A percentile compares a stretch with the other conserved stretches of the same genome.
Conservation (phyloP, 2,329 filamentous ascomycete species). For the Graphium sp. region DNA sequence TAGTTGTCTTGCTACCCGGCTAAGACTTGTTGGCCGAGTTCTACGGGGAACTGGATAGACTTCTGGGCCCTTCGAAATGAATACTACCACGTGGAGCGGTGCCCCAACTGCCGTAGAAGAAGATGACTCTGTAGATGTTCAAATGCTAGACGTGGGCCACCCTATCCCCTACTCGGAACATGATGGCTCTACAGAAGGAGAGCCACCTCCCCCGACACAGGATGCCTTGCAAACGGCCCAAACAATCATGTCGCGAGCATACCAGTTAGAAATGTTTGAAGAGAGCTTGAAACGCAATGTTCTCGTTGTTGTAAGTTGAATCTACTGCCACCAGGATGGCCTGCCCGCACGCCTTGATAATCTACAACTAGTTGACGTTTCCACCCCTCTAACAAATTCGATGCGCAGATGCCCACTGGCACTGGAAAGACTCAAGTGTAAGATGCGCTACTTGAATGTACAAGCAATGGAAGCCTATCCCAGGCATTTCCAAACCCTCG, state of each 20-base stretch:
- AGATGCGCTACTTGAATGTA: slow-evolving; percentile 14
- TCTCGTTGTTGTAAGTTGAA: slow-evolving; percentile 47
- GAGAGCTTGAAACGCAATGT: slow-evolving; percentile 52
- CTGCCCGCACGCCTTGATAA: no score
- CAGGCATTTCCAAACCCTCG: neutral
- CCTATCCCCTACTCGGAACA: no score
- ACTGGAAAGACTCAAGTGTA: slow-evolving; percentile 68
- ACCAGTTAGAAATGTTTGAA: slow-evolving; percentile 63
- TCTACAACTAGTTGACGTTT: neutral
- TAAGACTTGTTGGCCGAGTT: no score
- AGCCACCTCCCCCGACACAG: neutral
- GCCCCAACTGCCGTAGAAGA: no score
- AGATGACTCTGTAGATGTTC: no score
- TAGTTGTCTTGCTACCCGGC: no score
- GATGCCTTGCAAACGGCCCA: slow-evolving; percentile 4
- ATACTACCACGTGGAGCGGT: no score
- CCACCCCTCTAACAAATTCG: slow-evolving; percentile 1
- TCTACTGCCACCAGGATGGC: no score
- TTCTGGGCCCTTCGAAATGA: no score
- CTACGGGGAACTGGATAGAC: no score
- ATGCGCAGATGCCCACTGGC: slow-evolving; percentile 61
- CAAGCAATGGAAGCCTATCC: no score
- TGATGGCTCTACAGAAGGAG: neutral
- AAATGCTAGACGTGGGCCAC: no score
- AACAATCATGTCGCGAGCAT: slow-evolving; percentile 34